Base-by-base conservation (phyloP, 108 stramenopile species). In the Discostella pseudostelligera region DNA sequence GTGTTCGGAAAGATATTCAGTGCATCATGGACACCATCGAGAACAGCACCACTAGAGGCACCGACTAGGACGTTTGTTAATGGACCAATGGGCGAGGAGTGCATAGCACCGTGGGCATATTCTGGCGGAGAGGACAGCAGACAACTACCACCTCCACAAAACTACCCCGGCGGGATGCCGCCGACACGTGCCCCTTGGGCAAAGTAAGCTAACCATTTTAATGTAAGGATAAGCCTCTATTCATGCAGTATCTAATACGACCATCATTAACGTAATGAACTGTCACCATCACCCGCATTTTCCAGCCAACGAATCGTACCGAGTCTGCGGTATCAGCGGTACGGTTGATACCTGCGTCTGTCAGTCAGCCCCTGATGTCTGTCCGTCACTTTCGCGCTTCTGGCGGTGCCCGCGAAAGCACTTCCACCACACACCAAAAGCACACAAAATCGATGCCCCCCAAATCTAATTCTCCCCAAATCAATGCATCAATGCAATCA, bases 1-100 rank as follows among this genome's bases (percentile, higher is more conserved):
- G 78, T 97, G 16, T 97, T 97, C 74, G 94, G 95, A 37, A 87
- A 82, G 17, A 47, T 93, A 8, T 94, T 91, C 50, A 63, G 72
- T 58, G 83, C 83, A 13, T 74, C 71, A 46, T 93, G 88, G 88
- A 72, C 75, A 22, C 88, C 88, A 2, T 86, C 86, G 12, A 62
- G 67, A 53, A 56, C 56, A 10, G 51, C 40, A 37, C 74, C 78
- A 19, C 20, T 28, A 60, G 64, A 69, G 40, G 85, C 91, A 25
- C 87, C 88, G 7, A 70, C 67, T 11, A 61, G 74, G 24, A 87
- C 81, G 3, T 92, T 89, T 68, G 71, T 83, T 5, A 62, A 78
- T 49, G 68, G 63, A 49, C 58, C 67, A 1, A 65, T 70, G 57
- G 78, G 71, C 2, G 81, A 65, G 21, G 69, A 68, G 19, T 65